Percentiles rank a stretch among this genome's conserved stretches.
Conservation (phyloP, 2,329 filamentous ascomycete genomes). For the Colletotrichum endophyticum region DNA sequence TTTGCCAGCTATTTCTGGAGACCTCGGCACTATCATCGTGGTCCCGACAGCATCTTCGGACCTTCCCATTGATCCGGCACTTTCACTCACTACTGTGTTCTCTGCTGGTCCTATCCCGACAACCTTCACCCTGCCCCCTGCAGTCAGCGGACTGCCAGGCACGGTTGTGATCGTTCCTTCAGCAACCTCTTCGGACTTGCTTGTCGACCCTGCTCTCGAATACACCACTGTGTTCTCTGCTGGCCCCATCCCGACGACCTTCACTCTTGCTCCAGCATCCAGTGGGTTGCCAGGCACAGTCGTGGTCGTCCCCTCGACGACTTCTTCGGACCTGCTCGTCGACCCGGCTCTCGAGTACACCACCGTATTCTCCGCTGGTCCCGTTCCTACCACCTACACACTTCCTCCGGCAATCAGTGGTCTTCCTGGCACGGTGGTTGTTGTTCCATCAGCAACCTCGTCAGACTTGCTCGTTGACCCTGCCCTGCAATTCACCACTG, state of each 20-base stretch:
- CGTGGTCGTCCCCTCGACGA: background rate
- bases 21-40: background rate
- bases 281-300: background rate
- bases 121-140: background rate
- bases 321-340: background rate
- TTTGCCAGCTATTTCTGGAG: background rate
- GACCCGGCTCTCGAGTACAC: background rate
- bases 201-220: background rate
- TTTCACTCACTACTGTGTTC: background rate
- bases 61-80: background rate
- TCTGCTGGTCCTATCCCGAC: background rate
- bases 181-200: background rate
- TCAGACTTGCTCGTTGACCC: background rate
- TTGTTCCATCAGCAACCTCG: background rate
- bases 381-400: background rate
- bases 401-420: background rate
- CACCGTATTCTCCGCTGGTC: background rate
- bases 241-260: background rate
- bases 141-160: background rate
- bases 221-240: background rate
- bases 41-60: background rate
- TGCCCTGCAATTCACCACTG: background rate
- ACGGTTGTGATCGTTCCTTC: background rate
- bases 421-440: background rate
- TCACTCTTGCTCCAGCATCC: background rate